Evolutionary conservation across 768 basidiomycete genomes (phyloP).

Genomic region (Boletus bicolor): DNA sequence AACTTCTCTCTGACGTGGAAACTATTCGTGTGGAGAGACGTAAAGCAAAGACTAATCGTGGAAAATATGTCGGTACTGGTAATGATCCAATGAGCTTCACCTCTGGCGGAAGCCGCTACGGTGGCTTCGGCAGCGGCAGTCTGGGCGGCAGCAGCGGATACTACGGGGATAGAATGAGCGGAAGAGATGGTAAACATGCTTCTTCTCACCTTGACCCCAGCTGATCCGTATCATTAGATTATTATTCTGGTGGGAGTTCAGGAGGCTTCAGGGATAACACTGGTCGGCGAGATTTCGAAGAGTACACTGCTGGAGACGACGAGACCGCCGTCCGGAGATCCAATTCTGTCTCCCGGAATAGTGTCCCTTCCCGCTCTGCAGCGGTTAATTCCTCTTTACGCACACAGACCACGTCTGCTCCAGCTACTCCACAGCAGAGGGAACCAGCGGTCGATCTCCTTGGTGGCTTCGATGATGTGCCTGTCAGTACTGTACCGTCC

Average conservation of each 20-base stretch:
- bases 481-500: constrained; percentile 27
- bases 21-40: constrained; percentile 84
- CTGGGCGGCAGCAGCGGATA: constrained; percentile 36
- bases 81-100: constrained; percentile 74
- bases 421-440: constrained; percentile 38
- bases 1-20: constrained; percentile 87
- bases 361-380: constrained; percentile 26
- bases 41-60: constrained; percentile 87
- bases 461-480: constrained; percentile 67
- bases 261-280: constrained; percentile 60
- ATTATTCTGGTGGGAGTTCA: constrained; percentile 42
- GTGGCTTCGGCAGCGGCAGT: constrained; percentile 67
- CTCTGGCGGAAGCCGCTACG: constrained; percentile 56
- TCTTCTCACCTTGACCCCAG: not conserved
- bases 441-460: constrained; percentile 68
- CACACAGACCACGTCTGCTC: constrained; percentile 26
- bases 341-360: constrained; percentile 37
- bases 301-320: constrained; percentile 96
- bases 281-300: constrained; percentile 69
- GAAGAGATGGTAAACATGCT: constrained; percentile 36
- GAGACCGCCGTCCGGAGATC: constrained; percentile 48
- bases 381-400: constrained; percentile 41
- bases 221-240: constrained; percentile 28
- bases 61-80: constrained; percentile 85
- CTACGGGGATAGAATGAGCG: constrained; percentile 42